Conservation (phyloP, 805 yeast genomes). For the Suhomyces sp. region DNA sequence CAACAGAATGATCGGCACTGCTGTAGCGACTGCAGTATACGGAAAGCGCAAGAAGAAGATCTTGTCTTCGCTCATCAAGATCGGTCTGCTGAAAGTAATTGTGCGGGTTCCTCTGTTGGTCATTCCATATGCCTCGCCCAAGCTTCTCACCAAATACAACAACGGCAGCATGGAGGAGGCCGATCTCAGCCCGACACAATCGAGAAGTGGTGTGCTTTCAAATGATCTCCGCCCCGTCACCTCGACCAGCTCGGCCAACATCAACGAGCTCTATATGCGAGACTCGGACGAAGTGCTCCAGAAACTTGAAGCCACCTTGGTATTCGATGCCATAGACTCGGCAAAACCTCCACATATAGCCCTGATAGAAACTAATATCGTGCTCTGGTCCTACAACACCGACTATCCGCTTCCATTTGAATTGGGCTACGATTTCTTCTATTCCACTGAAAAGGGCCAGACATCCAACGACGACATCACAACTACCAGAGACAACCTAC, state of each 20-base stretch:
- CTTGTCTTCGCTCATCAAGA: slow-evolving; percentile 28
- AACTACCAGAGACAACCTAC: slow-evolving; percentile 34
- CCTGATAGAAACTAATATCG: slow-evolving; percentile 33
- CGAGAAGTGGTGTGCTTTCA: slow-evolving; percentile 4
- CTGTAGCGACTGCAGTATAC: slow-evolving; percentile 19
- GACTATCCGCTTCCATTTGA: slow-evolving; percentile 41
- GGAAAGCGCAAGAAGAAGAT: slow-evolving; percentile 39
- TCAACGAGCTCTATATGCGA: slow-evolving; percentile 32
- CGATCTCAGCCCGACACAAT: slow-evolving; percentile 2
- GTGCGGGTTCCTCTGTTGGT: slow-evolving; percentile 33
- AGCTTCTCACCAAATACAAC: slow-evolving; percentile 36
- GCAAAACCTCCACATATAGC: slow-evolving; percentile 33
- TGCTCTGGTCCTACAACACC: slow-evolving; percentile 40
- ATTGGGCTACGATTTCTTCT: slow-evolving; percentile 42
- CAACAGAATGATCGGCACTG: slow-evolving; percentile 28
- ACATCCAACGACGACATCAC: slow-evolving; percentile 25
- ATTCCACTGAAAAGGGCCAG: slow-evolving; percentile 23
- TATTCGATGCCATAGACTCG: slow-evolving; percentile 24
- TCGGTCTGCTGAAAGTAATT: slow-evolving; percentile 34
- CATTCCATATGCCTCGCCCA: slow-evolving; percentile 37
- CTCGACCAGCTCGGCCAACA: slow-evolving; percentile 16
- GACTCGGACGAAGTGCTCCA: slow-evolving; percentile 19
- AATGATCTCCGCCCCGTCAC: slow-evolving; percentile 14
- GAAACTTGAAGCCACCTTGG: slow-evolving; percentile 25
- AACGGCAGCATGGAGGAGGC: slow-evolving; percentile 16